Evolutionary conservation across 2,329 filamentous ascomycete species (phyloP).

Genomic region (Anthostomella pinea): DNA sequence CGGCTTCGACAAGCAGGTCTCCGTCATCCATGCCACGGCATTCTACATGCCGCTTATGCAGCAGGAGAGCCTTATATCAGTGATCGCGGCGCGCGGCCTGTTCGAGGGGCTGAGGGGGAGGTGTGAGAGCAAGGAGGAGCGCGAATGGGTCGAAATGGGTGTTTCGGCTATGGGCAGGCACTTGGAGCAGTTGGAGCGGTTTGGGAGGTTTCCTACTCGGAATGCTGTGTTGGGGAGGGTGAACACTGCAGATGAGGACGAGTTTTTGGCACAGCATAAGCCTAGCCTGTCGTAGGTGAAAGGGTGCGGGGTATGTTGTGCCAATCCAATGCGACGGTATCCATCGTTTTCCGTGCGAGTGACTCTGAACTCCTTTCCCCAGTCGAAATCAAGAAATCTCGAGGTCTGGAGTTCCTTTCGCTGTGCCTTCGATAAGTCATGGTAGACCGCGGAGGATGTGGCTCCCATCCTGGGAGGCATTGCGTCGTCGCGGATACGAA

Average conservation of each 20-base stretch:
- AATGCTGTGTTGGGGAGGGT: slow-evolving; percentile 11
- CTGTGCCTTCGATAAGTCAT: no score
- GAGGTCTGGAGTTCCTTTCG: no score
- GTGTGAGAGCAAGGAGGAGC: slow-evolving; percentile 4
- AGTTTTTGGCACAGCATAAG: no score
- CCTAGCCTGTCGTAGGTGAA: no score
- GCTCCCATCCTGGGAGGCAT: no score
- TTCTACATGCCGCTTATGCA: slow-evolving; percentile 16
- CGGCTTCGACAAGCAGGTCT: slow-evolving; percentile 10
- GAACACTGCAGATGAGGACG: slow-evolving; percentile 13
- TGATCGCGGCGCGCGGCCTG: slow-evolving; percentile 9
- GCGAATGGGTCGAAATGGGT: slow-evolving; percentile 9
- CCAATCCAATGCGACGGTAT: no score
- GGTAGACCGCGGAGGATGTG: no score
- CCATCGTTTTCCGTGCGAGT: no score
- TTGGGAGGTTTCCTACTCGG: slow-evolving; percentile 15
- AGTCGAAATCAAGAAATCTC: no score
- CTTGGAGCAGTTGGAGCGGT: slow-evolving; percentile 9
- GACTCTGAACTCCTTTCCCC: no score
- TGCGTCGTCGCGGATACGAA: no score
- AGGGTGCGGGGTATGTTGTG: no score
- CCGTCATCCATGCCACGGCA: slow-evolving; percentile 8
- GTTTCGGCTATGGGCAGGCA: slow-evolving; percentile 12
- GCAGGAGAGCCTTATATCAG: slow-evolving; percentile 6
- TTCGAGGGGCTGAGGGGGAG: slow-evolving; percentile 9